phyloP scores from a whole-genome alignment of 208 protist genomes.

The Herpetomonas samuelpessoai region DNA sequence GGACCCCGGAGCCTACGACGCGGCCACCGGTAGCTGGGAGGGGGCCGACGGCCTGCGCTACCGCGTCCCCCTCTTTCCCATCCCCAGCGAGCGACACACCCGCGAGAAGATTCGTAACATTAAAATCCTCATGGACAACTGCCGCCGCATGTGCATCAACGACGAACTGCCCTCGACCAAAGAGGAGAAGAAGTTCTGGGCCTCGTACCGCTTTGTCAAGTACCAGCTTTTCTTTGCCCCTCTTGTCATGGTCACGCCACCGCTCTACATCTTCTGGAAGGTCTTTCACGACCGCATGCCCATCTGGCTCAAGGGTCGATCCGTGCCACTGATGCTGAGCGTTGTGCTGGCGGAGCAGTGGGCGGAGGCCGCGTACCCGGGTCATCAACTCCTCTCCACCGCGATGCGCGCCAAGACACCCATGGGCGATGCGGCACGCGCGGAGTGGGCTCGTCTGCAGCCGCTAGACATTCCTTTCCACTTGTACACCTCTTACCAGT shows the following conservation, averaged over 20 bases:
- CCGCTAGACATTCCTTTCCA: conserved; percentile 83
- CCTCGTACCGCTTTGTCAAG: conserved; percentile 87
- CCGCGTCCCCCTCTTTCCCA: conserved; percentile 73
- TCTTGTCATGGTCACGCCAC: conserved; percentile 63
- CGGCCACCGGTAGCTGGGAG: conserved; percentile 63
- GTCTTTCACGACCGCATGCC: conserved; percentile 78
- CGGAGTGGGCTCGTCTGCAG: conserved; percentile 87
- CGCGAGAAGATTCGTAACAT: conserved; percentile 84
- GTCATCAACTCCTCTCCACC: conserved; percentile 74
- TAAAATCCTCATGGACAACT: conserved; percentile 91
- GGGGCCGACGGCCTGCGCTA: conserved; percentile 76
- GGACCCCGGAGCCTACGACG: conserved; percentile 64
- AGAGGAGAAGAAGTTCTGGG: conserved; percentile 88
- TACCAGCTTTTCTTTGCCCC: conserved; percentile 86
- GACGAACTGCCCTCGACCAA: conserved; percentile 82
- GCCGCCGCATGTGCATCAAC: conserved; percentile 71
- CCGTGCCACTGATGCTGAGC: conserved; percentile 62
- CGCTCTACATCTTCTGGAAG: conserved; percentile 83
- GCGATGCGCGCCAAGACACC: conserved; percentile 82
- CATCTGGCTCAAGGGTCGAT: conserved; percentile 52
- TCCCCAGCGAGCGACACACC: conserved; percentile 83
- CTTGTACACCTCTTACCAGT: conserved; percentile 78
- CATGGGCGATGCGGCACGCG: conserved; percentile 88
- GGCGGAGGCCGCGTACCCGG: conserved; percentile 82
- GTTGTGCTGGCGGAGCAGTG: conserved; percentile 76